Conservation (phyloP, 2,329 filamentous ascomycete genomes). For the Huntiella decipiens region DNA sequence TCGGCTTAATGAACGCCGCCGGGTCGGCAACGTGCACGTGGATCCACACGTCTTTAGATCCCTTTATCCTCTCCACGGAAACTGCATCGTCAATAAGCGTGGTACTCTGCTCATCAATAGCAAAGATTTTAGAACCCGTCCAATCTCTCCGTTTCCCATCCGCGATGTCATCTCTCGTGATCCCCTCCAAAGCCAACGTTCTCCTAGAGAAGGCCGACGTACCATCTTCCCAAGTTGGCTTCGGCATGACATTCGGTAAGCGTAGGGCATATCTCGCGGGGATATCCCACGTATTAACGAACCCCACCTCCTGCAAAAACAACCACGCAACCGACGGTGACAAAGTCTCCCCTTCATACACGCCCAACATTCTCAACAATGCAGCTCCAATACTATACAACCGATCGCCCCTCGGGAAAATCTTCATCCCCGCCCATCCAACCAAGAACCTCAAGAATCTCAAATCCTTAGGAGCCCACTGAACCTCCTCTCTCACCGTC, state of each 20-base stretch:
- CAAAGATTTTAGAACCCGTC: slow-evolving; percentile 42
- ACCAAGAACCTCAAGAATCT: slow-evolving; percentile 50
- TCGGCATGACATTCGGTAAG: slow-evolving; percentile 25
- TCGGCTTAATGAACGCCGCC: slow-evolving; percentile 44
- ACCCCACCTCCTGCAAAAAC: slow-evolving; percentile 59
- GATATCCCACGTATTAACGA: slow-evolving; percentile 52
- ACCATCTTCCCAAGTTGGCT: slow-evolving; percentile 11
- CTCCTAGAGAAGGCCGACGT: background rate
- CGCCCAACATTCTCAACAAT: slow-evolving; percentile 40
- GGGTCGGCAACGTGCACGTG: slow-evolving; percentile 67
- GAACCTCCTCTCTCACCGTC: slow-evolving; percentile 24
- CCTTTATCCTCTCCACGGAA: slow-evolving; percentile 43
- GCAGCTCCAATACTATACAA: slow-evolving; percentile 43
- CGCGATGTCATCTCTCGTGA: slow-evolving; percentile 24
- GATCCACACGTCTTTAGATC: slow-evolving; percentile 42
- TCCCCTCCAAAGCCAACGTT: background rate
- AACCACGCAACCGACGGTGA: slow-evolving; percentile 33
- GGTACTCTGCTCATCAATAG: slow-evolving; percentile 49
- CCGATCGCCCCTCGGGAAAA: slow-evolving; percentile 32
- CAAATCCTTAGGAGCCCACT: slow-evolving; percentile 31
- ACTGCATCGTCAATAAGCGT: slow-evolving; percentile 63
- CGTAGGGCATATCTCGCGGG: slow-evolving; percentile 40
- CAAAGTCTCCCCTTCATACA: slow-evolving; percentile 36
- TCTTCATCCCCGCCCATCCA: slow-evolving; percentile 40
- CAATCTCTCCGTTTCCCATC: slow-evolving; percentile 37